Evolutionary conservation across 805 yeast genomes (phyloP), one percentile per base, ranked within the genome.

Genomic region (Kodamaea kaohsiungensis): DNA sequence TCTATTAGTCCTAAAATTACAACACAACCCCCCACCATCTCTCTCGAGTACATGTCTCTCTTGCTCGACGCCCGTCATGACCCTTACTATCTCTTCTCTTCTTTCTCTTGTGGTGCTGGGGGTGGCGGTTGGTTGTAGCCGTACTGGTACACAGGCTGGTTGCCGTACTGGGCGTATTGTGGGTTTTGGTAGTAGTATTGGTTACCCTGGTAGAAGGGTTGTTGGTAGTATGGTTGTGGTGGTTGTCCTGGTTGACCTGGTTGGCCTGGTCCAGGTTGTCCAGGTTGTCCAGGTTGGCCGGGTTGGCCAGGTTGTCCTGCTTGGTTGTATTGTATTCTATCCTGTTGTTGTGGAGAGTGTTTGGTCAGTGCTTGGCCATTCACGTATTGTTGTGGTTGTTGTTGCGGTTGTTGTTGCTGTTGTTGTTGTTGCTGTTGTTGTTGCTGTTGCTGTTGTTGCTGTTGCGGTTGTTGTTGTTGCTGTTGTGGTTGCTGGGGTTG

Each of bases 271-370:
- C 43, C 52, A 13, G 51, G 55, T 39, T 42, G 40, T 33, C 46
- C 59, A 19, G 19, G 58, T 48, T 35, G 62, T 53, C 45, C 59
- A 56, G 35, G 42, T 15, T 46, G 25, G 6, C 50, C 59, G 30
- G 48, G 40, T 35, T 49, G 60, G 25, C 17, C 59, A 38, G 15
- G 58, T 47, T 35, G 62, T 52, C 45, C 59, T 56, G 35, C 25
- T 25, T 47, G 43, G 35, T 53, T 52, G 22, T 40, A 40, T 43
- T 42, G 19, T 51, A 40, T 40, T 17, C 45, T 40, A 17, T 40
- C 45, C 45, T 40, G 49, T 16, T 45, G 51, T 19, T 43, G 53
- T 48, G 49, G 51, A 13, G 54, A 51, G 46, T 54, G 60, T 16
- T 52, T 53, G 25, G 40, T 46, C 45, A 37, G 48, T 8, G 49